Evolutionary conservation across 2,329 filamentous ascomycete species (phyloP).

Genomic region (Aureobasidium pullulans): DNA sequence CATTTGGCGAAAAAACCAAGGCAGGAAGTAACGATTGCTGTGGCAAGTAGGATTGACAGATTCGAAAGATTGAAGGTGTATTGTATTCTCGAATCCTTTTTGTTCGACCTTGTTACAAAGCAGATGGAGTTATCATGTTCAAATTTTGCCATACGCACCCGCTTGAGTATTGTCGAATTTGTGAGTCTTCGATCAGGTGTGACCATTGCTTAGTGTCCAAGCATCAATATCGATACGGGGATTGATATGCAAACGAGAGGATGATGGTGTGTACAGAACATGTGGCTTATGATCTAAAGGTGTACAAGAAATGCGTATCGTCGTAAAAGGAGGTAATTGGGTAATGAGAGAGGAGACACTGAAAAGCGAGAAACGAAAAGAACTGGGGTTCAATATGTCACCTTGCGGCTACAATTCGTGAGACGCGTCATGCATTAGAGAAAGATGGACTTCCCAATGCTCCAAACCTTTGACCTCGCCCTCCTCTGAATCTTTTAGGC

Average conservation of each 20-base stretch:
- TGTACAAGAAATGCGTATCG: not conserved
- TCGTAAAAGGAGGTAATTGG: not conserved
- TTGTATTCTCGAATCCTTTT: no score
- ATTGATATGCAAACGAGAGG: no score
- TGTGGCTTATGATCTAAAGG: not conserved
- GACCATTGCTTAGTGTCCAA: no score
- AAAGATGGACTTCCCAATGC: not conserved
- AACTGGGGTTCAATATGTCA: not conserved
- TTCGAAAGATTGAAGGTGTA: not conserved
- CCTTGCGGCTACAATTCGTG: constrained; percentile 2
- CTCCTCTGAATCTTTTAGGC: not conserved
- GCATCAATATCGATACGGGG: no score
- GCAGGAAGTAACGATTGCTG: constrained; percentile 22
- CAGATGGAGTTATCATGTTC: no score
- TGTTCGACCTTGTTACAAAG: no score
- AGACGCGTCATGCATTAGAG: constrained; percentile 11
- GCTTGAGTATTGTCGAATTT: no score
- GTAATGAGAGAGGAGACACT: not conserved
- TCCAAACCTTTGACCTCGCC: not conserved
- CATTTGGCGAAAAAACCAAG: constrained; percentile 35
- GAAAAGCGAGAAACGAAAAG: not conserved
- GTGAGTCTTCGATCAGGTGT: no score
- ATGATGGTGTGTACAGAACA: not conserved
- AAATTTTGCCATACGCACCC: no score
- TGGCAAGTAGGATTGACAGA: not conserved